Evolutionary conservation across 106 monocot species (phyloP).

Genomic region (Apostasia ramifera): DNA sequence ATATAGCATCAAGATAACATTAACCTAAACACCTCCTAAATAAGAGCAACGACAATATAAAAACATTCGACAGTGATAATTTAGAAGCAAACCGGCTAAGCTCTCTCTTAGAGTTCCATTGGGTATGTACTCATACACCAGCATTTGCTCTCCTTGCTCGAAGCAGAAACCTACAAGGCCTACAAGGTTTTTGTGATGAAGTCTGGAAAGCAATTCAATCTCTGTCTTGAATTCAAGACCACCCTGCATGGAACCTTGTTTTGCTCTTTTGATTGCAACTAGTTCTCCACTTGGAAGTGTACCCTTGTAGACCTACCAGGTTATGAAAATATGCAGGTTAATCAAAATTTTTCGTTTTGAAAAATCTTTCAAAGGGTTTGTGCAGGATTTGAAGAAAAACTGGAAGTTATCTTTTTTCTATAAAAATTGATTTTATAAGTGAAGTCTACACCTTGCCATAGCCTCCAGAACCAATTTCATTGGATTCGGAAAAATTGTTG

Average conservation of each 20-base stretch:
- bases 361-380: too few relatives aligned
- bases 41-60: too few relatives aligned
- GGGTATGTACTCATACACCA: conserved; percentile 79
- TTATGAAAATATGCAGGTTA: too few relatives aligned
- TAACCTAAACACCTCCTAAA: too few relatives aligned
- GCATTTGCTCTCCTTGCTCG: conserved; percentile 88
- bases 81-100: conserved; percentile 27
- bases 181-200: conserved; percentile 86
- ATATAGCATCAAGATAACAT: too few relatives aligned
- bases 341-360: too few relatives aligned
- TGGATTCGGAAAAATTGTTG: conserved; percentile 43
- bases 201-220: conserved; percentile 83
- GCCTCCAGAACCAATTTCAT: conserved; percentile 61
- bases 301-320: conserved; percentile 70
- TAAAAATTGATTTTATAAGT: background rate
- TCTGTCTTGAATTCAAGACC: conserved; percentile 90
- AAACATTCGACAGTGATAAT: background rate
- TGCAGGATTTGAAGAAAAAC: background rate
- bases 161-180: conserved; percentile 77
- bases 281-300: conserved; percentile 52
- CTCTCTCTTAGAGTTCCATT: conserved; percentile 79
- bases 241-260: conserved; percentile 84
- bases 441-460: conserved; percentile 55
- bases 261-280: conserved; percentile 79
- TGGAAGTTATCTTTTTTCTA: too few relatives aligned